These are phyloP conservation scores for Oropetium thomaeum DNA, from an alignment of 176 grass and related monocot genomes.

Conservation along the genomic window DNA sequence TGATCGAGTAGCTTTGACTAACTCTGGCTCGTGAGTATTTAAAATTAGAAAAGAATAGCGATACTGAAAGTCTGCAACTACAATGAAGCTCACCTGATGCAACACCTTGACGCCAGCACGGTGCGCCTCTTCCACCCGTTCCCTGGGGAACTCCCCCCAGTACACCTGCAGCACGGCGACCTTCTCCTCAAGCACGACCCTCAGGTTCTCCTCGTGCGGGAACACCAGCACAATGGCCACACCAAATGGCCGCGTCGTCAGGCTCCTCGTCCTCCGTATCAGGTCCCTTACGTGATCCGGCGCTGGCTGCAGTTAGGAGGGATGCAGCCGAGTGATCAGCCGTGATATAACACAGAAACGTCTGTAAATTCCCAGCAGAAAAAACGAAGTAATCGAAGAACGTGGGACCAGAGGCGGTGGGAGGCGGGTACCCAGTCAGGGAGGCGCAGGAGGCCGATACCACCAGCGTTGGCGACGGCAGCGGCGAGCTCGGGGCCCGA, in stretches of 20 bases:
- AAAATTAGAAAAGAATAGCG: not conserved
- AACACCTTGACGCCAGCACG: constrained; percentile 80
- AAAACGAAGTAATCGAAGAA: not conserved
- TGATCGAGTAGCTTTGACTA: not conserved
- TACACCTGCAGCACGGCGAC: constrained; percentile 81
- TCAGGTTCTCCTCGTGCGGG: constrained; percentile 75
- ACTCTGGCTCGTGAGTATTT: not conserved
- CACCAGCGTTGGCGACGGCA: constrained; percentile 83
- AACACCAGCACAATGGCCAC: constrained; percentile 69
- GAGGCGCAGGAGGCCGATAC: constrained; percentile 78
- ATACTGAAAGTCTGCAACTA: not conserved
- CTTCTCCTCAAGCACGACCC: constrained; percentile 80
- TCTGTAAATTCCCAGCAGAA: not conserved
- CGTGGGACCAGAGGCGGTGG: not conserved
- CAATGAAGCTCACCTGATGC: constrained; percentile 59
- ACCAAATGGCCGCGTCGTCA: constrained; percentile 76
- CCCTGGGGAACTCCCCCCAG: constrained; percentile 78
- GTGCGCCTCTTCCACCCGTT: constrained; percentile 71
- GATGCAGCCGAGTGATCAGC: not conserved
- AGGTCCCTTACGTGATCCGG: constrained; percentile 71
- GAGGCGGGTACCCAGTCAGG: constrained; percentile 65
- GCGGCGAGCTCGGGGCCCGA: constrained; percentile 89
- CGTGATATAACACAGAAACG: no score
- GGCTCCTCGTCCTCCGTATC: constrained; percentile 65
- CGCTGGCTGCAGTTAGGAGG: constrained; percentile 45